Base-by-base conservation (phyloP, 352 stramenopile species). In the Peronospora farinosa region DNA sequence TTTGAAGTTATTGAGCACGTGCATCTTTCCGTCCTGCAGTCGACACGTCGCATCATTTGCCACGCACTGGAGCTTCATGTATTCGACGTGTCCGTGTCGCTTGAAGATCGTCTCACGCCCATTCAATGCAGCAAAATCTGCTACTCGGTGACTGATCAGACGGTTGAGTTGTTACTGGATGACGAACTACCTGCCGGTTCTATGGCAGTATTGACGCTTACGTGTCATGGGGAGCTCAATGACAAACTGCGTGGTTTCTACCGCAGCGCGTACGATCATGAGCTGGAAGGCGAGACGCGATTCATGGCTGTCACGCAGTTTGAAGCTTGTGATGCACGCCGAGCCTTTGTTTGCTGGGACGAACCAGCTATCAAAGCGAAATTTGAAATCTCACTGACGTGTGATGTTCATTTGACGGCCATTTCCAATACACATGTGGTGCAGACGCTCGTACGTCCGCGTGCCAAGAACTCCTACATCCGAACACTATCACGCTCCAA, bases 241-340 rank as follows among this genome's bases (percentile, higher is more conserved):
- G 92, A 97, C 71, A 80, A 97, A 76, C 95, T 98, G 71, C 84
- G 89, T 37, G 94, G 96, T 38, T 98, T 98, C 63, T 98, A 98
- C 78, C 80, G 93, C 44, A 96, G 71, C 33, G 78, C 79, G 28
- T 98, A 98, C 72, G 67, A 79, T 23, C 86, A 96, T 39, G 73
- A 88, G 41, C 78, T 96, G 30, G 77, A 95, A 11, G 89, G 88
- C 3, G 79, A 97, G 52, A 81, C 67, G 49, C 93, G 95, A 30
- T 65, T 97, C 30, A 98, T 99, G 85, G 95, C 94, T 2, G 95
- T 93, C 23, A 88, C 78, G 49, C 76, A 89, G 56, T 91, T 90
- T 43, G 73, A 83, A 48, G 83, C 84, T 37, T 86, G 87, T 45
- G 83, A 97, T 42, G 84, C 86, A 13, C 83, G 96, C 41, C 83